Evolutionary conservation across 2,329 filamentous ascomycete species (phyloP).

Genomic region (Paraphaeosphaeria minitans): DNA sequence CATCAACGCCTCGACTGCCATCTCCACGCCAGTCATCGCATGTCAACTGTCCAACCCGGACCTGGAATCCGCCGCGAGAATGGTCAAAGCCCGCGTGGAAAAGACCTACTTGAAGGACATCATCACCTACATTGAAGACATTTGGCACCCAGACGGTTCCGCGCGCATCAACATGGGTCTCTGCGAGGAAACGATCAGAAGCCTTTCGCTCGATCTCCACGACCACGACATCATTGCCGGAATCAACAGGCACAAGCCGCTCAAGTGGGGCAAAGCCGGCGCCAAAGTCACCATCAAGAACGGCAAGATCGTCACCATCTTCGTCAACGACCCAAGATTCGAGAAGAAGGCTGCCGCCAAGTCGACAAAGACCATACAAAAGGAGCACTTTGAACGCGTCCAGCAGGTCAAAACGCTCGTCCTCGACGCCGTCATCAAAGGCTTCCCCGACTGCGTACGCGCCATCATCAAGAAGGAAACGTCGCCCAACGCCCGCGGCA

Average conservation of each 20-base stretch:
- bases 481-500: slow-evolving; percentile 68
- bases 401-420: slow-evolving; percentile 84
- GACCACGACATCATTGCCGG: slow-evolving; percentile 74
- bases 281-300: slow-evolving; percentile 54
- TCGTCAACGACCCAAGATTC: slow-evolving; percentile 60
- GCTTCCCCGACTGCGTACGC: slow-evolving; percentile 82
- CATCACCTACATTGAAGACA: slow-evolving; percentile 81
- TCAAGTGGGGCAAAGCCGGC: slow-evolving; percentile 73
- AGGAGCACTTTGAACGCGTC: slow-evolving; percentile 75
- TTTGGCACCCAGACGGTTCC: slow-evolving; percentile 75
- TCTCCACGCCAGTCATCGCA: slow-evolving; percentile 91
- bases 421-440: slow-evolving; percentile 83
- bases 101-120: slow-evolving; percentile 89
- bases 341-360: slow-evolving; percentile 36
- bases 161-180: slow-evolving; percentile 80
- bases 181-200: slow-evolving; percentile 76
- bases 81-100: slow-evolving; percentile 92
- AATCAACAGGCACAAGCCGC: slow-evolving; percentile 80
- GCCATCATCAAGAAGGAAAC: slow-evolving; percentile 88
- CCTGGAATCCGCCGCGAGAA: slow-evolving; percentile 78
- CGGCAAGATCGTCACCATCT: slow-evolving; percentile 68
- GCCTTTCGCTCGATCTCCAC: slow-evolving; percentile 80
- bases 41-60: slow-evolving; percentile 80
- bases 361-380: slow-evolving; percentile 47
- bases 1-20: slow-evolving; percentile 94